Base-by-base conservation (phyloP, 2,329 filamentous ascomycete genomes). In the Epicoccum sorghinum region DNA sequence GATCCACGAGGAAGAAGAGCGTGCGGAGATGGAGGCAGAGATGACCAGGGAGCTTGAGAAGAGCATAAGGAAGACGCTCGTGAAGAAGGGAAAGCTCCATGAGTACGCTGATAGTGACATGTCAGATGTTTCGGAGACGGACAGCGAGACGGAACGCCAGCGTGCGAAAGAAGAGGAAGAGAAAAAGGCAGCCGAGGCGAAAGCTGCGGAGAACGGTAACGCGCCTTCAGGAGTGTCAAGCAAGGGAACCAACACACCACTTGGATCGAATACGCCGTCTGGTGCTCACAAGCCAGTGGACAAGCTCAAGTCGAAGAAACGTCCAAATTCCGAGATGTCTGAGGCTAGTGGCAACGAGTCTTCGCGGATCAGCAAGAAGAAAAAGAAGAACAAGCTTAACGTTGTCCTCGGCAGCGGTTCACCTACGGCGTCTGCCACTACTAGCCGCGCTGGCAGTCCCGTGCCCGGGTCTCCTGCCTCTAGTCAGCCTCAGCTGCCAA, bases 321-420 rank as follows among this genome's bases (percentile, higher is more conserved):
- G 93, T 27, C 84, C 90, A 29, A 91, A 92, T 14, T 96, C 92
- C 13, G 89, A 93, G 60, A 82, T 90, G 29, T 97, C 92, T 2
- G 93, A 98, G 71, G 91, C 91, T 8, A 96, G 91, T 71, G 93
- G 91, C 47, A 96, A 93, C 64, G 93, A 98, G 72, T 93, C 90
- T 0, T 86, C 87, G 23, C 88, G 89, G 61, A 92, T 95, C 77
- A 18, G 18, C 18, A 91, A 90, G 78, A 67, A 66, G 24, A 87
- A 78, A 50, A 83, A 83, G 64, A 87, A 79, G 52, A 83, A 83
- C 72, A 83, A 80, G 63, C 71, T 85, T 62, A 55, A 50, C n/a
- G 85, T 79, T 52, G 74, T 79, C 47, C 76, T 80, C 18, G 77
- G 75, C 44, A 76, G 78, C 25, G 80, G 78, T 14, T 85, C 85